Evolutionary conservation across 2,329 filamentous ascomycete genomes (phyloP).

Genomic region (Phoma sp.): DNA sequence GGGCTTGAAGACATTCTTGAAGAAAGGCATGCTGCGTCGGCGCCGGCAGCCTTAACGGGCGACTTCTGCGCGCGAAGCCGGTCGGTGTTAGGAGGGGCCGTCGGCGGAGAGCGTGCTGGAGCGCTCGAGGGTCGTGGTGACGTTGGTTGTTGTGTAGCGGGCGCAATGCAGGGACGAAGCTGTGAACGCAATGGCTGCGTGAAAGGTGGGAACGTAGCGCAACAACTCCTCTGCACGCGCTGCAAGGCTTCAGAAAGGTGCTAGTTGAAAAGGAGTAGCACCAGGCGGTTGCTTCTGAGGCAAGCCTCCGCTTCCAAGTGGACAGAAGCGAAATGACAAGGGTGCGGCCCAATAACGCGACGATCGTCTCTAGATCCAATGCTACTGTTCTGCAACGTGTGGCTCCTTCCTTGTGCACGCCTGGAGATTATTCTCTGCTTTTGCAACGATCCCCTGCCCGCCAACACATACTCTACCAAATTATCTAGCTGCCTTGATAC

Average conservation of each 20-base stretch:
- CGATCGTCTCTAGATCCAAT: conserved; percentile 9
- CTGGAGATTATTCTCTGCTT: conserved; percentile 4
- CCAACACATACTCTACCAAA: conserved; percentile 12
- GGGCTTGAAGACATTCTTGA: conserved; percentile 48
- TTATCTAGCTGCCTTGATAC: conserved; percentile 13
- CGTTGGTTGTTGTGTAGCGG: conserved; percentile 14
- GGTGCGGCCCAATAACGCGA: conserved; percentile 19
- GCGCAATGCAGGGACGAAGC: conserved; percentile 23
- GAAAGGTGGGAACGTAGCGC: conserved; percentile 14
- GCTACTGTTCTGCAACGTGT: conserved; percentile 11
- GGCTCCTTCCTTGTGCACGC: conserved; percentile 15
- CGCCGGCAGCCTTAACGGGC: conserved; percentile 25
- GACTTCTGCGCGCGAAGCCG: conserved; percentile 1
- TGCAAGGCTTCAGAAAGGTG: conserved; percentile 13
- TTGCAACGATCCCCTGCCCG: conserved; percentile 13
- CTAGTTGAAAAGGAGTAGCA: conserved; percentile 20
- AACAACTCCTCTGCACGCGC: conserved; percentile 12
- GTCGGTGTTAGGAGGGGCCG: neutral
- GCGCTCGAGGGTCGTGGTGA: conserved; percentile 2
- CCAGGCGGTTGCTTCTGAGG: conserved; percentile 16
- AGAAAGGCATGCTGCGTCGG: conserved; percentile 43
- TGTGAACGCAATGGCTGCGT: conserved; percentile 20
- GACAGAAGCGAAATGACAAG: conserved; percentile 23
- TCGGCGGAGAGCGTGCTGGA: conserved; percentile 6
- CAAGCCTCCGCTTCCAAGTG: conserved; percentile 16